Evolutionary conservation across 2,329 filamentous ascomycete genomes (phyloP), one percentile per base, ranked within the genome.

Genomic region (Exophiala sp.): DNA sequence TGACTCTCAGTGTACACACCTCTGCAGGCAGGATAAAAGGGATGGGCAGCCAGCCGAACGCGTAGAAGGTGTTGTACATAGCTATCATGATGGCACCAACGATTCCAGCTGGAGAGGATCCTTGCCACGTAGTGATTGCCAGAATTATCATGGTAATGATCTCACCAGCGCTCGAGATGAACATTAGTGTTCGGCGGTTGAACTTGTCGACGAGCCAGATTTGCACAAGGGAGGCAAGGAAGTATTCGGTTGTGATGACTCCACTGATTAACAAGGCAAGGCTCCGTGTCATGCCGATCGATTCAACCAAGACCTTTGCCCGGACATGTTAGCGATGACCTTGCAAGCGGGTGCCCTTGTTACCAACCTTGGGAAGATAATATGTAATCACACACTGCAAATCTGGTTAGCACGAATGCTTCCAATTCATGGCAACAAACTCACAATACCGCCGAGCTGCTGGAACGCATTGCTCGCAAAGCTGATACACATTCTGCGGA

Each of bases 11-110:
- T 9, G 73, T 72, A 57, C 73, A 75, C 54, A 75, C 63, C 60
- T 75, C 73, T 52, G 68, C 67, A 53, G 39, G 39, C 80, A 71
- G 66, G 2, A 69, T 65, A 68, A 68, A 71, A 7, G 68, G 59
- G 41, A 70, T 77, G 0, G 86, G 86, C 45, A 83, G 72, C 69
- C 83, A 83, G 0, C 79, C 80, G 53, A 83, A 79, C 0, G 79
- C 79, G 39, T 82, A 77, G 66, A 83, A 83, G 61, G 78, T 80
- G 66, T 83, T 80, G 71, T 35, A 35, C 33, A 35, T 9, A 35
- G 33, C 33, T 9, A 35, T 35, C 33, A 35, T 35, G 33, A 35
- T 35, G 33, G 33, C 33, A 9, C 33, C 33, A 9, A n/a, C 33
- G n/a, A 35, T 35, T 9, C 33, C 33, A n/a, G 33, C 33, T 9